Evolutionary conservation across 2,329 filamentous ascomycete species (phyloP), one percentile per base, ranked within the genome.

Genomic region (Cladosporium sp.): DNA sequence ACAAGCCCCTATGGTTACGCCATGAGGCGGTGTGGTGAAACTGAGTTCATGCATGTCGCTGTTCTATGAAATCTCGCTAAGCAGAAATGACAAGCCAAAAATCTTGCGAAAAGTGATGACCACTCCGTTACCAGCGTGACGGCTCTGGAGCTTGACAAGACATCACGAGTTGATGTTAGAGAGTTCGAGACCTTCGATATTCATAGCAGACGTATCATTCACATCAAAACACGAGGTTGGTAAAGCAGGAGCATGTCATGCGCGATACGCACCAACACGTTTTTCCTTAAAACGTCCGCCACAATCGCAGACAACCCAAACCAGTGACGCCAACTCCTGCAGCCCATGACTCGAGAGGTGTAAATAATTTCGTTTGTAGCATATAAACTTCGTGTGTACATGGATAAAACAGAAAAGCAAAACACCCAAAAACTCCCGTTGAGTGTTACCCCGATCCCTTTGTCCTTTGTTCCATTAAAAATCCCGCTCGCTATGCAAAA

Each of bases 321-420:
- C 3, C 39, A 46, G n/a, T 46, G 39, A 46, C 39, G 39, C 39
- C 39, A 46, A 46, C n/a, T 7, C n/a, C 21, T 46, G 39, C 39
- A 46, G 39, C n/a, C 39, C 39, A 46, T 46, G 39, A 46, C 39
- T 46, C 39, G 10, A 46, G 39, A 8, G n/a, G n/a, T 34, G 32
- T 6, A 39, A 57, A 39, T 58, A 30, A 46, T n/a, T 58, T 58
- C 56, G 56, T 58, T 25, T 58, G 56, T 18, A 58, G 34, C 36
- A 36, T 58, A 58, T 58, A 46, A 25, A 58, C 32, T 58, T 58
- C 56, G 56, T 58, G 39, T 58, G 23, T 58, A 58, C 34, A 58
- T 23, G 39, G 23, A 30, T 10, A 16, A 14, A 16, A 14, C 23
- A 28, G n/a, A n/a, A n/a, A 32, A 16, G n/a, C 8, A 46, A 43